Evolutionary conservation across 805 yeast genomes (phyloP).

Genomic region (Wickerhamomyces sydowiorum): DNA sequence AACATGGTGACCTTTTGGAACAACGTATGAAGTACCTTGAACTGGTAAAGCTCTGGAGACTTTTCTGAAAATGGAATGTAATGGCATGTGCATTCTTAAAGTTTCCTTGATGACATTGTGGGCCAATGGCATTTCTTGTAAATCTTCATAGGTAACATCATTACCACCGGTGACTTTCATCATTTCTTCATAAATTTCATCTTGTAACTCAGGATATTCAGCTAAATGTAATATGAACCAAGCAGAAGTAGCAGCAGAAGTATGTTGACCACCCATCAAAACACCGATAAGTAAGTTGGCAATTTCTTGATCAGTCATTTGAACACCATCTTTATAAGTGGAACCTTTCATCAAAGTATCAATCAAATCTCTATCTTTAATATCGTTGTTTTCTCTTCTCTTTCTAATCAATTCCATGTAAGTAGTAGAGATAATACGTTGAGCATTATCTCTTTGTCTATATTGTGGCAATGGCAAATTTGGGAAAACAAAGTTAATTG

Average conservation of each 20-base stretch:
- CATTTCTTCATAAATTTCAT: conserved; percentile 74
- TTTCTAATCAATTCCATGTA: conserved; percentile 72
- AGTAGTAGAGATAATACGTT: conserved; percentile 69
- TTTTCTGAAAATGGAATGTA: conserved; percentile 93
- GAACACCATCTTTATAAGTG: conserved; percentile 87
- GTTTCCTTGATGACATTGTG: conserved; percentile 89
- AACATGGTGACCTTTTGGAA: conserved; percentile 86
- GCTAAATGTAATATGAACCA: conserved; percentile 93
- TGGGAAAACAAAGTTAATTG: conserved; percentile 93
- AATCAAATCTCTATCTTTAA: conserved; percentile 80
- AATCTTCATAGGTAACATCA: conserved; percentile 74
- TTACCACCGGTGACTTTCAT: conserved; percentile 50
- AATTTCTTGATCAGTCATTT: conserved; percentile 93
- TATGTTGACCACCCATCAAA: conserved; percentile 99
- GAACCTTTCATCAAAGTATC: conserved; percentile 80
- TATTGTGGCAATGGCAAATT: conserved; percentile 85
- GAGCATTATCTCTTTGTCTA: conserved; percentile 83
- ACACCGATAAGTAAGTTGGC: conserved; percentile 92
- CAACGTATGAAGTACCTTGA: conserved; percentile 72
- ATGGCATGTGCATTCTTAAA: conserved; percentile 91
- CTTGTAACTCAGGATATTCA: conserved; percentile 79
- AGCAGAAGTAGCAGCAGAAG: conserved; percentile 92
- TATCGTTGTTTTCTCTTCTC: conserved; percentile 72
- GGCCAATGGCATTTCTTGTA: conserved; percentile 75
- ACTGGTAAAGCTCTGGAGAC: conserved; percentile 74